A percentile compares a stretch with the other conserved stretches of the same genome.
Evolutionary conservation across 257 asterid genomes (phyloP).

Genomic region (Henckelia pumila): DNA sequence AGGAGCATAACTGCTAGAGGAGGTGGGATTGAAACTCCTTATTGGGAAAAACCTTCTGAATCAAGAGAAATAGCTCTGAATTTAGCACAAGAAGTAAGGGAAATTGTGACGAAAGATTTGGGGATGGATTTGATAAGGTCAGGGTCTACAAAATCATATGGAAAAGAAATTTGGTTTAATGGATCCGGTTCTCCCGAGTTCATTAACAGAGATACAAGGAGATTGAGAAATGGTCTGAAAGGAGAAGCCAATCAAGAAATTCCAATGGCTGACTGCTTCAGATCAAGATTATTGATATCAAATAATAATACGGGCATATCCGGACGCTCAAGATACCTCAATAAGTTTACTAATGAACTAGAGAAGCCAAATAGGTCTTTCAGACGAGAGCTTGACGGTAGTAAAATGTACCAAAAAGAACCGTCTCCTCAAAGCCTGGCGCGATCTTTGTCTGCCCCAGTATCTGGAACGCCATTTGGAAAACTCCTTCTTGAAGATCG

Average conservation of each 20-base stretch:
- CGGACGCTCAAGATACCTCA: conserved; percentile 19
- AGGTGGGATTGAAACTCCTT: conserved; percentile 91
- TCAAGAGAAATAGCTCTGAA: conserved; percentile 73
- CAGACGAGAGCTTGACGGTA: conserved; percentile 52
- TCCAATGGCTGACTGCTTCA: conserved; percentile 41
- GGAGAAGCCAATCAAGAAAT: conserved; percentile 48
- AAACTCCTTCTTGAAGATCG: conserved; percentile 91
- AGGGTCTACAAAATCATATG: conserved; percentile 75
- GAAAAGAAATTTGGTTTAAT: conserved; percentile 56
- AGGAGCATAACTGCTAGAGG: conserved; percentile 66
- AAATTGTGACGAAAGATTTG: conserved; percentile 60
- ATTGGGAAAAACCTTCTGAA: conserved; percentile 68
- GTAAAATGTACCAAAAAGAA: conserved; percentile 40
- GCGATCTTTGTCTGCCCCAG: conserved; percentile 91
- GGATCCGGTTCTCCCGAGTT: conserved; percentile 65
- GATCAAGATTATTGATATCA: conserved; percentile 41
- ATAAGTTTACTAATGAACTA: conserved; percentile 33
- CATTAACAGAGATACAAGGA: conserved; percentile 65
- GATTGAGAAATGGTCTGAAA: conserved; percentile 61
- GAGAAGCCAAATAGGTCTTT: conserved; percentile 56
- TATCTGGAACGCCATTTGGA: conserved; percentile 76
- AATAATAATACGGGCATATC: conserved; percentile 18
- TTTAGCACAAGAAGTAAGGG: conserved; percentile 73
- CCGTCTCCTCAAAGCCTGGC: conserved; percentile 67
- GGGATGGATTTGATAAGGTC: conserved; percentile 64